Evolutionary conservation across 2,329 filamentous ascomycete genomes (phyloP).

Genomic region (Didymella glomerata): DNA sequence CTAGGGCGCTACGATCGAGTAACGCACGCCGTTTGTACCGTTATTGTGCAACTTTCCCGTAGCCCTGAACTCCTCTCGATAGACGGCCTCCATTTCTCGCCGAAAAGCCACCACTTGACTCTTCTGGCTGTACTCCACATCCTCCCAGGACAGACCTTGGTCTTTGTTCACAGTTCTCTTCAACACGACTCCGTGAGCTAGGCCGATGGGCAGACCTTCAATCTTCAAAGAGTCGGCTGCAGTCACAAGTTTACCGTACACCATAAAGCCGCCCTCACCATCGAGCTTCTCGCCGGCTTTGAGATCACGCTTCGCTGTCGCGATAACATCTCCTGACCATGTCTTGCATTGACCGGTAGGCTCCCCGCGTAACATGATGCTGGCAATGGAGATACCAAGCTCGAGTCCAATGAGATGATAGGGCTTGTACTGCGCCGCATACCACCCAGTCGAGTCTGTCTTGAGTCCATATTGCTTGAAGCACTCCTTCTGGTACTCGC

Average conservation of each 20-base stretch:
- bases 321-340: slow-evolving; percentile 57
- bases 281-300: slow-evolving; percentile 56
- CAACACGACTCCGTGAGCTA: slow-evolving; percentile 55
- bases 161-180: slow-evolving; percentile 55
- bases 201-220: slow-evolving; percentile 55
- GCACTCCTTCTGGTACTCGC: slow-evolving; percentile 54
- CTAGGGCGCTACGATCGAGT: slow-evolving; percentile 7
- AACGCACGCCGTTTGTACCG: slow-evolving; percentile 4
- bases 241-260: slow-evolving; percentile 56
- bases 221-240: slow-evolving; percentile 53
- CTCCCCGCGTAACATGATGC: slow-evolving; percentile 57
- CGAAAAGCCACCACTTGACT: slow-evolving; percentile 53
- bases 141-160: slow-evolving; percentile 55
- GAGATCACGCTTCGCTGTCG: slow-evolving; percentile 58
- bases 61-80: slow-evolving; percentile 22
- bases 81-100: slow-evolving; percentile 57
- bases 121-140: slow-evolving; percentile 55
- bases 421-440: slow-evolving; percentile 58
- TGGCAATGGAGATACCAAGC: slow-evolving; percentile 56
- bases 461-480: slow-evolving; percentile 58
- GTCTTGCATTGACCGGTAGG: slow-evolving; percentile 57
- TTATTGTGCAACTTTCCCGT: slow-evolving; percentile 2
- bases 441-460: slow-evolving; percentile 54
- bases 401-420: slow-evolving; percentile 60
- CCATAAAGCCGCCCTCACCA: slow-evolving; percentile 57